Conservation (phyloP, 257 asterid genomes). For the Petunia axillaris region DNA sequence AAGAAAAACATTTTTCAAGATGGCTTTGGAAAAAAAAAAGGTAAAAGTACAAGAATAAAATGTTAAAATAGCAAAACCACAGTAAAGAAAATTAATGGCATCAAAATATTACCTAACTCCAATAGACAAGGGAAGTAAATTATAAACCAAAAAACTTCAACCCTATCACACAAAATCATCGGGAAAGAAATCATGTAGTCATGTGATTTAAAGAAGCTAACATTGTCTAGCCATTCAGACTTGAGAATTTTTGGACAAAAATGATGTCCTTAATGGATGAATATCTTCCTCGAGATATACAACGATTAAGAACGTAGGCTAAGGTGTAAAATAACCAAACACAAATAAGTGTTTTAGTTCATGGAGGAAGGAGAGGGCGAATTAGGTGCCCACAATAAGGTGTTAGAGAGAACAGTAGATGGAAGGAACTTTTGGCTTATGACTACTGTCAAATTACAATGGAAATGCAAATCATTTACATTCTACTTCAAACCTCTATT, state of each 20-base stretch:
- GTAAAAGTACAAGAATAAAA: too few relatives aligned
- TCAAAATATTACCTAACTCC: not conserved
- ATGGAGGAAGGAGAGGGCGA: conserved; percentile 15
- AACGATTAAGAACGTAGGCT: not conserved
- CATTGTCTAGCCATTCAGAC: conserved; percentile 3
- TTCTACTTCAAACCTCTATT: not conserved
- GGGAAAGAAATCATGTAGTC: not conserved
- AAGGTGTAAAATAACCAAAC: conserved; percentile 1
- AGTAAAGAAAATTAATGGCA: too few relatives aligned
- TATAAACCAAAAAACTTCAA: not conserved
- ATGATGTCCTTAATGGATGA: not conserved
- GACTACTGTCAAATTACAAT: conserved; percentile 1
- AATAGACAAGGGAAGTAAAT: not conserved
- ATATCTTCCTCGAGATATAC: not conserved
- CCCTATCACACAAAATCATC: not conserved
- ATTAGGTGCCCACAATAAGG: not conserved
- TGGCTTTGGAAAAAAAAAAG: too few relatives aligned
- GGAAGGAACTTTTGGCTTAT: conserved; percentile 11
- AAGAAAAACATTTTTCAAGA: too few relatives aligned
- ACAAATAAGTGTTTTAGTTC: conserved; percentile 12
- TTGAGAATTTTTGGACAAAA: not conserved
- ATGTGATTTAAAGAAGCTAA: not conserved
- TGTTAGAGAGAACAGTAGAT: conserved; percentile 14
- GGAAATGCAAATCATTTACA: not conserved
- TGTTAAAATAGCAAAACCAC: too few relatives aligned